These are phyloP conservation scores for Candida nitratophila DNA, from an alignment of 805 yeast genomes.

Conservation along the genomic window DNA sequence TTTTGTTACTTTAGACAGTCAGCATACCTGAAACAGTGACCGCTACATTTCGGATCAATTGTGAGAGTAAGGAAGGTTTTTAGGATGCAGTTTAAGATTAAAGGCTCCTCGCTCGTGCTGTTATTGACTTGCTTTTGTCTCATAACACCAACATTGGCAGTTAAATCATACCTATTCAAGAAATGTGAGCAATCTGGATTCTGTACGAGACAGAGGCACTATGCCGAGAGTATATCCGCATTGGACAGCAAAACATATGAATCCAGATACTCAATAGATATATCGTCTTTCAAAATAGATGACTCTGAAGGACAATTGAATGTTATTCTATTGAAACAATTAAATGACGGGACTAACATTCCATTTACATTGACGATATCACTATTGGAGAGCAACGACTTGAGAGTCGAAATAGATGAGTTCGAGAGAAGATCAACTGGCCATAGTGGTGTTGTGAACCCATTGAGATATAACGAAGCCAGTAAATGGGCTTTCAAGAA, in stretches of 20 bases:
- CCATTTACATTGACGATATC: slow-evolving; percentile 51
- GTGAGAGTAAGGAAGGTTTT: too few species aligned
- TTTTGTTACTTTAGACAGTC: too few species aligned
- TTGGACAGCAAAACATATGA: slow-evolving; percentile 14
- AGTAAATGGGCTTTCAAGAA: slow-evolving; percentile 47
- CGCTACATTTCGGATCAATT: too few species aligned
- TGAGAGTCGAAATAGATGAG: slow-evolving; percentile 68
- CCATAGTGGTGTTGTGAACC: slow-evolving; percentile 18
- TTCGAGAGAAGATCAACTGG: slow-evolving; percentile 25
- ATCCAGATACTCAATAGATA: slow-evolving; percentile 36
- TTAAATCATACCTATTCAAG: slow-evolving; percentile 65
- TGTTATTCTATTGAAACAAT: slow-evolving; percentile 42
- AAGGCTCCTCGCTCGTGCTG: too few species aligned
- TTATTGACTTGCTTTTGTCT: too few species aligned
- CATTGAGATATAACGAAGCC: slow-evolving; percentile 55
- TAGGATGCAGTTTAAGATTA: too few species aligned
- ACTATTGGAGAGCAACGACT: slow-evolving; percentile 46
- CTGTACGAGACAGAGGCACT: slow-evolving; percentile 72
- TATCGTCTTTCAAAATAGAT: slow-evolving; percentile 23
- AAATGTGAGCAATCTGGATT: slow-evolving; percentile 77
- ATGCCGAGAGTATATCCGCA: slow-evolving; percentile 36
- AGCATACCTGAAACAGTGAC: too few species aligned
- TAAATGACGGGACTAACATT: slow-evolving; percentile 31
- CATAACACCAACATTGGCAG: slow-evolving; percentile 24
- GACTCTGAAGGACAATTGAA: slow-evolving; percentile 26